phyloP scores from a whole-genome alignment of 495 filamentous ascomycete species.

The Choiromyces venosus region DNA sequence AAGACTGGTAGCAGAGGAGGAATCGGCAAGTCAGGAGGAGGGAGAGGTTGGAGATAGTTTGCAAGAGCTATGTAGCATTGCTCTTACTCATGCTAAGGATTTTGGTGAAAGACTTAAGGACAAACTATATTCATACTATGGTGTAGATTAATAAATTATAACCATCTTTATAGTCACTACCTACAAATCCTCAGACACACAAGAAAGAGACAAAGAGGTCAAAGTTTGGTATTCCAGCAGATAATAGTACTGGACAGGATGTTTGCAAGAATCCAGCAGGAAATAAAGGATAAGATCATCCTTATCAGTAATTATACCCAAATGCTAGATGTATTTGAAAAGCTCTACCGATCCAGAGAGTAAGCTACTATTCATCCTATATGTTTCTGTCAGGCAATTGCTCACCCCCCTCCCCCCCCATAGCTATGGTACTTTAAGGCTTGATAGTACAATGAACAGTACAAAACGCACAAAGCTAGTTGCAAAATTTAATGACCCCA shows the following conservation, averaged over 20 bases:
- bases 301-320: conserved; percentile 97
- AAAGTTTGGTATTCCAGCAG: conserved; percentile 94
- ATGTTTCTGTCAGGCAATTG: too few relatives aligned
- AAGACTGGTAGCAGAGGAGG: too few relatives aligned
- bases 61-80: too few relatives aligned
- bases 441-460: conserved; percentile 96
- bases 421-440: conserved; percentile 76
- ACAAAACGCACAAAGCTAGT: conserved; percentile 94
- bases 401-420: too few relatives aligned
- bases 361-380: too few relatives aligned
- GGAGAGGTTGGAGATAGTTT: conserved; percentile 39
- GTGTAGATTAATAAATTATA: neutral
- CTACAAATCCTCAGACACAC: conserved; percentile 72
- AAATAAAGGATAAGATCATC: conserved; percentile 98
- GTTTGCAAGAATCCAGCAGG: conserved; percentile 89
- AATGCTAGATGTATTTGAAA: conserved; percentile 90
- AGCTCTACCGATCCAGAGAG: conserved; percentile 76
- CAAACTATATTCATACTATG: neutral
- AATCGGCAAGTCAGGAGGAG: too few relatives aligned
- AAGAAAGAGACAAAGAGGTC: conserved; percentile 75
- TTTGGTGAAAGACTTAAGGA: too few relatives aligned
- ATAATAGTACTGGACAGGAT: conserved; percentile 97
- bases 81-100: too few relatives aligned
- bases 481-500: conserved; percentile 94
- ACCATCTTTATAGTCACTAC: conserved; percentile 48